Conservation (phyloP, 2,329 filamentous ascomycete genomes). For the Dactylellina leptospora region DNA sequence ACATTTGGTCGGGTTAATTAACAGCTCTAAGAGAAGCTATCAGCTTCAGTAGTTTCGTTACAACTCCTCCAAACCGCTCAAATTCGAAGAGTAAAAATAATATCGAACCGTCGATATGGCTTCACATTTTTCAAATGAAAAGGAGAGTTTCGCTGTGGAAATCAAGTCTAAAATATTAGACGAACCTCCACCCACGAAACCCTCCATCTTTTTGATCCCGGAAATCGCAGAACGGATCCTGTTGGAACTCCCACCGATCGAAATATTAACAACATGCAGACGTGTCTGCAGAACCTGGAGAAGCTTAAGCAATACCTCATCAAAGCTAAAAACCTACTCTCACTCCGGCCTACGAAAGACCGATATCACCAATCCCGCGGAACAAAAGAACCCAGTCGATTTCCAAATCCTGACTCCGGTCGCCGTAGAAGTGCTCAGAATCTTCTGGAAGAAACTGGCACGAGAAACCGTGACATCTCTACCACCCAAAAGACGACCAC, state of each 20-base stretch:
- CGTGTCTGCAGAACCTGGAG: slow-evolving; percentile 29
- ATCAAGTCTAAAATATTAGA: too few species aligned
- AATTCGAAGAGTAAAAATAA: too few species aligned
- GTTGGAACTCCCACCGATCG: slow-evolving; percentile 15
- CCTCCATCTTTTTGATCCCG: slow-evolving; percentile 8
- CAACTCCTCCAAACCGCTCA: too few species aligned
- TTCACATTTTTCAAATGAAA: too few species aligned
- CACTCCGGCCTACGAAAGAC: slow-evolving; percentile 11
- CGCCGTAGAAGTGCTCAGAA: slow-evolving; percentile 18
- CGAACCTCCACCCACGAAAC: too few species aligned
- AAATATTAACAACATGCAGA: slow-evolving; percentile 22
- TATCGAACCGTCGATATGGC: too few species aligned
- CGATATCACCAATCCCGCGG: too few species aligned
- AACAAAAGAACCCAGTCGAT: neutral
- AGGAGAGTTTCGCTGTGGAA: too few species aligned
- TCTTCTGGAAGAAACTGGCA: slow-evolving; percentile 30
- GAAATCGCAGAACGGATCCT: slow-evolving; percentile 20
- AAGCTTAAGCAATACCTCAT: slow-evolving; percentile 22
- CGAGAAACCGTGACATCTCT: neutral
- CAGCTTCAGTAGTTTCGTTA: too few species aligned
- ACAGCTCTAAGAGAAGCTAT: too few species aligned
- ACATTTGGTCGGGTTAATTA: too few species aligned
- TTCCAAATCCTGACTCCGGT: neutral
- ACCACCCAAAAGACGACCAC: neutral
- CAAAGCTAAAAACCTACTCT: slow-evolving; percentile 25